Percentiles rank a stretch among this genome's conserved stretches.
Evolutionary conservation across 345 rosid genomes (phyloP).

Genomic region (Rhodomyrtus tomentosa): DNA sequence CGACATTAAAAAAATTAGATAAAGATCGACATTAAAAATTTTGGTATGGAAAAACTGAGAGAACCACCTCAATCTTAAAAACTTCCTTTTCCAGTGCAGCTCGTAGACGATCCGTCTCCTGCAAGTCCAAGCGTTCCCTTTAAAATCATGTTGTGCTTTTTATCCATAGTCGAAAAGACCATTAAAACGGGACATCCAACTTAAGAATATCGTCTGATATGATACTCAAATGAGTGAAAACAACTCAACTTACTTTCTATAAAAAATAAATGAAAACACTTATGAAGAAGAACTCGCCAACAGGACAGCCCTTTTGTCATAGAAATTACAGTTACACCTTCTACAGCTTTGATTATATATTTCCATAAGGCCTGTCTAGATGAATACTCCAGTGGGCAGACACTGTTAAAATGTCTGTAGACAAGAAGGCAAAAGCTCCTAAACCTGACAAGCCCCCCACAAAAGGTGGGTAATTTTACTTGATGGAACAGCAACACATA

Average conservation of each 20-base stretch:
- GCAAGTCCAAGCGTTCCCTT: neutral
- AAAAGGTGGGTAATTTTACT: neutral
- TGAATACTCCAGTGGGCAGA: neutral
- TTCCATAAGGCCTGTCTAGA: neutral
- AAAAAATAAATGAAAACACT: neutral
- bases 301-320: neutral
- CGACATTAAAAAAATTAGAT: neutral
- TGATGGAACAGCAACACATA: neutral
- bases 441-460: neutral
- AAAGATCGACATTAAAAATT: neutral
- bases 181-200: neutral
- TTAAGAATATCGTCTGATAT: neutral
- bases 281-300: neutral
- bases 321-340: neutral
- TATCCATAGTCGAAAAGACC: neutral
- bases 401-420: neutral
- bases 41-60: neutral
- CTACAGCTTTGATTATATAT: neutral
- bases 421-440: neutral
- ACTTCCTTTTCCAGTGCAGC: constrained; percentile 65
- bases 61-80: constrained; percentile 60
- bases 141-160: neutral
- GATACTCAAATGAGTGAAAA: neutral
- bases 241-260: neutral
- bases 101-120: constrained; percentile 78